Percentiles rank a stretch among this genome's conserved stretches.
Conservation (phyloP, 1,284 basidiomycete species). For the Tilletiopsis washingtonensis region DNA sequence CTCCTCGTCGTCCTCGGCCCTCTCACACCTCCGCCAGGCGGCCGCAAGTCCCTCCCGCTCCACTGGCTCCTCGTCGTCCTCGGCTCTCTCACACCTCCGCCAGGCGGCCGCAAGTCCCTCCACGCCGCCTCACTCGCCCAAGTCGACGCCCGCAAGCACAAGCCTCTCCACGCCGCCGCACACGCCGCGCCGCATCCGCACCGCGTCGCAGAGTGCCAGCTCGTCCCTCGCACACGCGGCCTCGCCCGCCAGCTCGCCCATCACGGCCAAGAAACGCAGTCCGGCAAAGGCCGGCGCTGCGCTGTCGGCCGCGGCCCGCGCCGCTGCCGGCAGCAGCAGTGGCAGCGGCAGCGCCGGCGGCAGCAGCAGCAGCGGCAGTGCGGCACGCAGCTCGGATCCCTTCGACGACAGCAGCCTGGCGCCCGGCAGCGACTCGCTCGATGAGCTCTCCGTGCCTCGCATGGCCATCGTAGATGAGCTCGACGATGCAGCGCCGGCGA, state of each 20-base stretch:
- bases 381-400: not conserved
- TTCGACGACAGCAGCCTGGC: no score
- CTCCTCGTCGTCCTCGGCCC: slow-evolving; percentile 1
- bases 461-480: no score
- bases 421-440: no score
- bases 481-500: not conserved
- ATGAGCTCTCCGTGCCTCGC: no score
- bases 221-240: no score
- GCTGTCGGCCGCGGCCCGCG: not conserved
- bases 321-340: not conserved
- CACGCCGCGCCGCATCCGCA: not conserved
- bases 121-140: not conserved
- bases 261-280: no score
- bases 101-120: not conserved
- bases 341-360: not conserved
- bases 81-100: not conserved
- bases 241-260: no score
- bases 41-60: no score
- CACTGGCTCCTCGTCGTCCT: slow-evolving; percentile 1
- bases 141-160: not conserved
- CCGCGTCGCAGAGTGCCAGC: no score
- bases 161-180: not conserved
- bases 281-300: no score
- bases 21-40: no score
- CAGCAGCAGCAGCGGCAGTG: not conserved